Conservation (phyloP, 2,329 filamentous ascomycete genomes). For the Colletotrichum sp. region DNA sequence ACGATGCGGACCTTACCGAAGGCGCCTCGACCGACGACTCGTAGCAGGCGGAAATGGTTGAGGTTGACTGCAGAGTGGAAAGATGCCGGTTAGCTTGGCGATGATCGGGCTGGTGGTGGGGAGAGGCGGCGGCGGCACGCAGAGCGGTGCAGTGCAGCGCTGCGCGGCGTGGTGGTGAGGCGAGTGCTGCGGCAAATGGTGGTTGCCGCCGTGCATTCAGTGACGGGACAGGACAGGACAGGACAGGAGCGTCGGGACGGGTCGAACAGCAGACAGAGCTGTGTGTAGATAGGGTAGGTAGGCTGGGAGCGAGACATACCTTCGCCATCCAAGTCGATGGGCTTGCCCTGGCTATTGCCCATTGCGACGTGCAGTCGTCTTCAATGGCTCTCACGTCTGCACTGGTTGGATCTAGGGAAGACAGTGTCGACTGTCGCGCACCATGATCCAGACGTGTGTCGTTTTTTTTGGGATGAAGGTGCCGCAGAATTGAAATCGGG, state of each 20-base stretch:
- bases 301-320: conserved; percentile 58
- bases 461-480: conserved; percentile 3
- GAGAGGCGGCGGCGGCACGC: not conserved
- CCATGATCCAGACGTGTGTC: conserved; percentile 16
- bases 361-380: conserved; percentile 52
- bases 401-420: conserved; percentile 17
- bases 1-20: conserved; percentile 99
- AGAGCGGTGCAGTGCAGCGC: not conserved
- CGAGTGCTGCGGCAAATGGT: not conserved
- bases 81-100: conserved; percentile 11
- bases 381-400: conserved; percentile 21
- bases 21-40: conserved; percentile 95
- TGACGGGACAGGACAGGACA: not conserved
- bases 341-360: conserved; percentile 96
- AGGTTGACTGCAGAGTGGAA: conserved; percentile 74
- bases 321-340: conserved; percentile 90
- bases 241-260: not conserved
- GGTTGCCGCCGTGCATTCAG: not conserved
- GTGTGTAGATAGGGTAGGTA: not conserved
- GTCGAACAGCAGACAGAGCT: not conserved
- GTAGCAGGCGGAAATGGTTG: conserved; percentile 93
- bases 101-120: not conserved
- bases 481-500: not conserved
- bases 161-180: not conserved
- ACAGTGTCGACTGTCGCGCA: conserved; percentile 8